These are phyloP conservation scores for Monsonia emarginata DNA, from an alignment of 441 rosid genomes.

Conservation along the genomic window DNA sequence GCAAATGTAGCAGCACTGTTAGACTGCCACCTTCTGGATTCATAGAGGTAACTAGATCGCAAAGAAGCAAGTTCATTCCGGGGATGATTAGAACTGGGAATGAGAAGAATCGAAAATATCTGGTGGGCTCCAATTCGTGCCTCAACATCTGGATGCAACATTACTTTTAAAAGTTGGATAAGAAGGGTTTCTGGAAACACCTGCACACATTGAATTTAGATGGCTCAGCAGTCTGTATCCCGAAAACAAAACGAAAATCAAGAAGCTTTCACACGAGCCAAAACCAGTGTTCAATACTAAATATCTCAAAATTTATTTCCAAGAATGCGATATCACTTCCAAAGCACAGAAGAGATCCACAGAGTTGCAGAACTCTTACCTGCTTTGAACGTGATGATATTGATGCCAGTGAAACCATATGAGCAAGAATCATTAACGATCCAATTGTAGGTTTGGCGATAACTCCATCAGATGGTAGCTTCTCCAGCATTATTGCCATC, in stretches of 20 bases:
- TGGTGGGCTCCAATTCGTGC: slow-evolving; percentile 87
- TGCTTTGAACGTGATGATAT: slow-evolving; percentile 47
- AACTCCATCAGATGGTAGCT: slow-evolving; percentile 64
- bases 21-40: slow-evolving; percentile 59
- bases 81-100: slow-evolving; percentile 45
- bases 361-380: slow-evolving; percentile 32
- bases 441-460: slow-evolving; percentile 70
- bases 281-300: background rate
- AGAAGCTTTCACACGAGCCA: background rate
- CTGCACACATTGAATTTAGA: slow-evolving; percentile 28
- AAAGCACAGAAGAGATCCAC: background rate
- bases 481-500: slow-evolving; percentile 79
- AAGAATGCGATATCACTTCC: background rate
- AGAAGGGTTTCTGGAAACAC: slow-evolving; percentile 81
- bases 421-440: slow-evolving; percentile 75
- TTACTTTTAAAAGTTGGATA: slow-evolving; percentile 66
- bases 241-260: background rate
- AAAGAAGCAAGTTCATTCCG: slow-evolving; percentile 45
- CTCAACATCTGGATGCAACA: slow-evolving; percentile 79
- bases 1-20: slow-evolving; percentile 61
- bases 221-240: slow-evolving; percentile 13
- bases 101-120: slow-evolving; percentile 72
- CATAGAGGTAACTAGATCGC: slow-evolving; percentile 48
- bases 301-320: too few relatives aligned
- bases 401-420: slow-evolving; percentile 56